Evolutionary conservation across 805 yeast genomes (phyloP).

Genomic region (Candida orba): DNA sequence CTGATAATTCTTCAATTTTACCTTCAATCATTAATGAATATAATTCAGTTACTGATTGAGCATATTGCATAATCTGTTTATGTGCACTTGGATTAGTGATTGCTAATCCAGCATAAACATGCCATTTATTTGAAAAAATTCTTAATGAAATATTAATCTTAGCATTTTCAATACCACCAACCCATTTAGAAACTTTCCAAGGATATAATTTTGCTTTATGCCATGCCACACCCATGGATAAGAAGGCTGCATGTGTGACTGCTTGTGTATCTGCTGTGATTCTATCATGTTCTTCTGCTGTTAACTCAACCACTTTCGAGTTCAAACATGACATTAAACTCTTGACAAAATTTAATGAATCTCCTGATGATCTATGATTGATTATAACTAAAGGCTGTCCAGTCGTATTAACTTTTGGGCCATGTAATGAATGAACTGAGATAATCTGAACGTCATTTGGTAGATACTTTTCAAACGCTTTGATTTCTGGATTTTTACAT

Average conservation of each 20-base stretch:
- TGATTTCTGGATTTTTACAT: conserved; percentile 85
- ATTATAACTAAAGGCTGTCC: conserved; percentile 93
- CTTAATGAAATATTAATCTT: conserved; percentile 89
- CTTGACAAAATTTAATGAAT: conserved; percentile 54
- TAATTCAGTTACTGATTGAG: conserved; percentile 74
- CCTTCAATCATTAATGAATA: conserved; percentile 78
- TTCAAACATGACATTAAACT: conserved; percentile 61
- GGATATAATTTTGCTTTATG: conserved; percentile 75
- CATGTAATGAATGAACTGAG: conserved; percentile 88
- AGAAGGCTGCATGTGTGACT: conserved; percentile 94
- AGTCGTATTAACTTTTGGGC: conserved; percentile 80
- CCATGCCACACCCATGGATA: conserved; percentile 98
- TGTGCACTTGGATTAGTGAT: conserved; percentile 95
- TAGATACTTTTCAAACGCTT: conserved; percentile 68
- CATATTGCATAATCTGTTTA: conserved; percentile 81
- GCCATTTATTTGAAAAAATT: conserved; percentile 93
- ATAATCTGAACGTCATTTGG: conserved; percentile 81
- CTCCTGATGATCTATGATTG: conserved; percentile 54
- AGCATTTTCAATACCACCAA: conserved; percentile 94
- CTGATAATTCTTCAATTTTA: conserved; percentile 46
- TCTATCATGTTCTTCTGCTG: conserved; percentile 86
- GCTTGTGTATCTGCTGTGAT: conserved; percentile 99
- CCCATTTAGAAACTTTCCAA: conserved; percentile 81
- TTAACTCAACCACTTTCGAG: conserved; percentile 67
- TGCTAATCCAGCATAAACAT: conserved; percentile 95